phyloP scores from a whole-genome alignment of 129 eudicot genomes.

The Chrysanthemum makinoi region DNA sequence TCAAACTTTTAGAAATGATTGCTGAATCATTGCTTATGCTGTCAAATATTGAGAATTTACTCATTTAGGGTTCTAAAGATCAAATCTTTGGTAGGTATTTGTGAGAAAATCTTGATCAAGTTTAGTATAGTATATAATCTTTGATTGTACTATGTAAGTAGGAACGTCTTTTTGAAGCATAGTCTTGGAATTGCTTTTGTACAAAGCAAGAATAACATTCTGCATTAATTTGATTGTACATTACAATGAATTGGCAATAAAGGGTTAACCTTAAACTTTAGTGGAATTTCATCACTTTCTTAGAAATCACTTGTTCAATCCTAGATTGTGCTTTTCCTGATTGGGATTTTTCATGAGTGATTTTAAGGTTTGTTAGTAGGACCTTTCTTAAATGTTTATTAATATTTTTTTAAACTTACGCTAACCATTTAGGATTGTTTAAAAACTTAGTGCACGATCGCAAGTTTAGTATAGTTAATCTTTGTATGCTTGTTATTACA shows the following conservation, averaged over 20 bases:
- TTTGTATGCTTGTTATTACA: background rate
- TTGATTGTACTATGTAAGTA: background rate
- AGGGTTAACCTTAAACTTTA: constrained; percentile 15
- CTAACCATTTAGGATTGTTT: background rate
- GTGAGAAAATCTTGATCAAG: background rate
- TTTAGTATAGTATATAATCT: background rate
- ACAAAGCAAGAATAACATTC: background rate
- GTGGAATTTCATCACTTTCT: constrained; percentile 16
- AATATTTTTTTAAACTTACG: background rate
- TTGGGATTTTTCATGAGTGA: background rate
- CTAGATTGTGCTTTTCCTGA: constrained; percentile 28
- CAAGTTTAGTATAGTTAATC: background rate
- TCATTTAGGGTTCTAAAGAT: background rate
- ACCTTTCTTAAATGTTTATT: background rate
- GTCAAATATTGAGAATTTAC: background rate
- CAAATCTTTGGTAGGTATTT: background rate
- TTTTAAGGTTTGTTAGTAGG: too few relatives aligned
- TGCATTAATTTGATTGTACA: background rate
- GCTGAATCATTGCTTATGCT: background rate
- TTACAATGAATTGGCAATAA: background rate
- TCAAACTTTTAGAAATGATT: background rate
- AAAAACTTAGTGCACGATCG: background rate
- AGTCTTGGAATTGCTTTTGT: background rate
- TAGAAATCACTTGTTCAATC: constrained; percentile 21
- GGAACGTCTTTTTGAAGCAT: constrained; percentile 9